phyloP scores from a whole-genome alignment of 495 filamentous ascomycete genomes.

The Lepidopterella palustris region DNA sequence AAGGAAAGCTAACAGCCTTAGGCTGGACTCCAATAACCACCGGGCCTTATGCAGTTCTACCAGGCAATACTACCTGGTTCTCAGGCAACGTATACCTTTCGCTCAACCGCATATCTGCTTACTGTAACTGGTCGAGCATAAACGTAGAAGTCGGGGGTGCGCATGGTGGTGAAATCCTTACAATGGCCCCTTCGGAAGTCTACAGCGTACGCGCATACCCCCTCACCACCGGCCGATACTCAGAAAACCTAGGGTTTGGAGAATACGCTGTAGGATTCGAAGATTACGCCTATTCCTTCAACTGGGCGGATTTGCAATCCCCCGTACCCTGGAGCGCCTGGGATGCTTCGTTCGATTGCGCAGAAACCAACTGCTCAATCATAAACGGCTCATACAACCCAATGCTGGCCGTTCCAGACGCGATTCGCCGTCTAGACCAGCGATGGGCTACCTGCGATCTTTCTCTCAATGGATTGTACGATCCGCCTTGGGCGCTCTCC shows the following conservation, averaged over 20 bases:
- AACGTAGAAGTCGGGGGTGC: constrained; percentile 6
- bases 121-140: constrained; percentile 11
- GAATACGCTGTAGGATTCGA: constrained; percentile 1
- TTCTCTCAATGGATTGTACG: constrained; percentile 10
- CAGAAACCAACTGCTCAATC: not conserved
- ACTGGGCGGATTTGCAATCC: constrained; percentile 10
- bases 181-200: constrained; percentile 15
- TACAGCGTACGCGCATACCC: constrained; percentile 11
- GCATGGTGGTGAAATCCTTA: constrained; percentile 8
- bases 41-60: constrained; percentile 16
- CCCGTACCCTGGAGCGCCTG: constrained; percentile 11
- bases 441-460: constrained; percentile 15
- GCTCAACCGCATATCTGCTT: constrained; percentile 3
- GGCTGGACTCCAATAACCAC: constrained; percentile 14
- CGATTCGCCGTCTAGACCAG: constrained; percentile 12
- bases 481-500: constrained; percentile 11
- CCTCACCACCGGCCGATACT: not conserved
- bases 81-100: constrained; percentile 21
- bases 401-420: constrained; percentile 8
- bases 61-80: constrained; percentile 13
- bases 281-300: constrained; percentile 12
- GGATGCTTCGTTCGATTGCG: constrained; percentile 4
- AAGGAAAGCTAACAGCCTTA: not conserved
- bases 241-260: not conserved
- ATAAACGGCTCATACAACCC: constrained; percentile 10